Base-by-base conservation (phyloP, 768 basidiomycete genomes). In the Roridomyces roridus region DNA sequence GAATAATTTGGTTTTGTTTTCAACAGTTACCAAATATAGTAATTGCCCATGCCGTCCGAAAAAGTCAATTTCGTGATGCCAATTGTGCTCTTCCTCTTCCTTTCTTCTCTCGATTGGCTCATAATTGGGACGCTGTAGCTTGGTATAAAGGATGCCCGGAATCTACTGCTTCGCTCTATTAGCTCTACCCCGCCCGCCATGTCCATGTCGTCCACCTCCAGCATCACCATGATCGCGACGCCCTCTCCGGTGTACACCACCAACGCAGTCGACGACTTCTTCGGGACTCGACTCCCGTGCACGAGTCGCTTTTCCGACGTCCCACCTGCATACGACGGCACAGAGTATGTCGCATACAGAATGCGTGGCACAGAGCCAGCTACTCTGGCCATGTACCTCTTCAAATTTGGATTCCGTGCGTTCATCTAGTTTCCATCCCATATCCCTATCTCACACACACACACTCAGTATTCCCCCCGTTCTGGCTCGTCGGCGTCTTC, bases 351-450 rank as follows among this genome's bases (percentile, higher is more conserved):
- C 67, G 59, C 49, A 47, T 64, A 47, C 67, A 68, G 28, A 78
- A 75, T 36, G 74, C 68, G n/a, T n/a, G n/a, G n/a, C 72, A 66
- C 66, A 18, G 84, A 87, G 72, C 77, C 79, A 28, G 68, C 75
- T 4, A 87, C 85, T 20, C 79, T 86, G 46, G 82, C 85, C 6
- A 78, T 80, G 70, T 84, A 80, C 66, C 69, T 87, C 42, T 87
- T 87, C 73, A 82, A 81, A 64, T 86, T 85, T 55, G 84, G 85
- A 42, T 86, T 87, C 65, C 65, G 85, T 86, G 63, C 66, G 85
- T 74, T 14, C 40, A 50, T 23, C 36, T 21, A 50, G 26, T 47
- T 35, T 37, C 41, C 24, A 17, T 17, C n/a, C 34, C 28, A 31
- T 41, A 26, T 20, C 3, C 41, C 18, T n/a, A 51, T 50, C 51